Base-by-base conservation (phyloP, 257 asterid species). In the Gentiana dahurica region DNA sequence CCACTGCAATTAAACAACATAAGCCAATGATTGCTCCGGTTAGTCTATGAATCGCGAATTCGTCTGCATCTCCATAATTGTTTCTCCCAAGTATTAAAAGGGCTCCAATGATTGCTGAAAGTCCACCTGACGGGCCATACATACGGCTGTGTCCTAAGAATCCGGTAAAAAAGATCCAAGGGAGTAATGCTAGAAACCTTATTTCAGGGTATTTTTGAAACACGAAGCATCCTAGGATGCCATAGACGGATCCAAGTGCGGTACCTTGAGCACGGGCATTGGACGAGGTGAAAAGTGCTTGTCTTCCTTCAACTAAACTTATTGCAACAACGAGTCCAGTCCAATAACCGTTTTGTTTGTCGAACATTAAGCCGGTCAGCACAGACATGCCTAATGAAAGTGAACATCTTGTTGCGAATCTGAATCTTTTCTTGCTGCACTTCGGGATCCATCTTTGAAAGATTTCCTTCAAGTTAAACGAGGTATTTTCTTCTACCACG, bases 191-290 rank as follows among this genome's bases (percentile, higher is more conserved):
- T 37, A 82, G 4, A 58, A 77, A 77, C 60, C 79, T 72, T 0
- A 74, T 12, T 35, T 71, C 77, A 5, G 66, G 57, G 12, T 62
- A 3, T 9, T 57, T 65, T 59, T 60, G 75, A 37, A 85, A 79
- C 50, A 85, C 54, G 53, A 77, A 78, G 49, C 81, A 71, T 33
- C 80, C 82, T 15, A 88, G 69, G n/a, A 85, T 77, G 1, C 88
- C 96, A 45, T 82, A 85, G 1, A 77, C 90, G 2, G 93, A 82
- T 53, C 95, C 96, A 34, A 85, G 53, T 4, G 95, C 95, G 1
- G 96, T 79, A 51, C 95, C 96, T 65, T 82, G 93, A 60, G 75
- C 90, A 45, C 96, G 74, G 8, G 81, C 70, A 64, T 88, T 88
- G 33, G 94, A 84, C 7, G 71, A 36, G 12, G 86, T 81, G 60